Evolutionary conservation across 2,329 filamentous ascomycete species (phyloP), one percentile per base, ranked within the genome.

Genomic region (Huntiella decipiens): DNA sequence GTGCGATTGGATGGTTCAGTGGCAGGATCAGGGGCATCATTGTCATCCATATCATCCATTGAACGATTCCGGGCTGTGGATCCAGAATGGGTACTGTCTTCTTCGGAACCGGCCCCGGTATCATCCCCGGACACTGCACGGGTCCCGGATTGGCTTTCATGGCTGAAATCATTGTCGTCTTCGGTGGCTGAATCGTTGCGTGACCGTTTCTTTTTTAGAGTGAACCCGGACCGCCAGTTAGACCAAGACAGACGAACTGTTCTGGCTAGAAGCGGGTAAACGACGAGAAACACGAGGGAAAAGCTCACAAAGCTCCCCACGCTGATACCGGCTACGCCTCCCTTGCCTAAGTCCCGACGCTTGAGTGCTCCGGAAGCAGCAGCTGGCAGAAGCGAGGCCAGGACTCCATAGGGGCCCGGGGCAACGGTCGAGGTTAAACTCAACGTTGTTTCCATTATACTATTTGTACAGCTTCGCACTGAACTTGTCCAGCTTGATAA

Each of bases 301-400:
- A 44, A 38, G 22, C 51, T 47, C 13, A 51, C 67, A 1, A 67
- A 60, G 1, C 56, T 58, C 15, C 73, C 73, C 34, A 79, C 61
- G 1, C 63, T 65, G 32, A 79, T 74, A 4, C 74, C 76, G 1
- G 71, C 73, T 28, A 79, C 76, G 2, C 68, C 70, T 4, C 73
- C 73, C 0, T 56, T 50, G 12, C 55, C 56, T 16, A 62, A 52
- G 37, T 44, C 43, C 11, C 51, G 43, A 17, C 40, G 35, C 12
- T 39, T 34, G 12, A 49, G 43, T 3, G 45, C 31, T 13, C 13
- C 13, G 32, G 15, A 13, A 28, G 19, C 39, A 13, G 8, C 32
- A 31, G 40, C 15, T 33, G 22, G 11, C 32, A 32, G 34, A 16
- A 31, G 28, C 15, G 31, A 34, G 31, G 22, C 13, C n/a, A 43